Evolutionary conservation across 2,329 filamentous ascomycete species (phyloP).

Genomic region (Penicillium hesseltinei): DNA sequence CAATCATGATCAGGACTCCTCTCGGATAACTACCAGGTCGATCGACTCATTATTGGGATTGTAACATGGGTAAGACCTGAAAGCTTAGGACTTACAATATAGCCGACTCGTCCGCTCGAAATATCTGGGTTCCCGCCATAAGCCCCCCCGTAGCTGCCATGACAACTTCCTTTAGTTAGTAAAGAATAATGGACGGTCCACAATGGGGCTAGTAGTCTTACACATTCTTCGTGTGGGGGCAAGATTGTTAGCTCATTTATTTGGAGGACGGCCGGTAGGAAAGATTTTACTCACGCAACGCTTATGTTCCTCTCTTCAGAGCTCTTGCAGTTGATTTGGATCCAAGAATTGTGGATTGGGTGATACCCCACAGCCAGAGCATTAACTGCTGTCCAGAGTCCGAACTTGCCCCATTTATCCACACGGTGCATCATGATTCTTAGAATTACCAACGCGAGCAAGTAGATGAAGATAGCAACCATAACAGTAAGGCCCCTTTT

Average conservation of each 20-base stretch:
- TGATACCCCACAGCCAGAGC: slow-evolving; percentile 54
- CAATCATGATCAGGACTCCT: slow-evolving; percentile 48
- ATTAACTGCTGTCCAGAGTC: slow-evolving; percentile 54
- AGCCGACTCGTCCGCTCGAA: slow-evolving; percentile 46
- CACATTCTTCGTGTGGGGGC: slow-evolving; percentile 32
- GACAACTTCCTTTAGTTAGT: slow-evolving; percentile 31
- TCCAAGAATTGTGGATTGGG: slow-evolving; percentile 54
- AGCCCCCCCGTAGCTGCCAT: slow-evolving; percentile 53
- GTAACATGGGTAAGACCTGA: not conserved
- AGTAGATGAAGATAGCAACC: slow-evolving; percentile 46
- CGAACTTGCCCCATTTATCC: slow-evolving; percentile 51
- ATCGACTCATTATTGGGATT: not conserved
- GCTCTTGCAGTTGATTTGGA: slow-evolving; percentile 52
- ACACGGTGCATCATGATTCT: slow-evolving; percentile 45
- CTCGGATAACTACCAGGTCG: slow-evolving; percentile 39
- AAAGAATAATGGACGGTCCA: not conserved
- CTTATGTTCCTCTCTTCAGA: slow-evolving; percentile 50
- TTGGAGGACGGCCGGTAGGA: not conserved
- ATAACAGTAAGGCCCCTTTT: slow-evolving; percentile 48
- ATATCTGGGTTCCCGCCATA: slow-evolving; percentile 54
- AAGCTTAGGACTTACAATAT: slow-evolving; percentile 22
- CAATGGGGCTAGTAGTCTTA: slow-evolving; percentile 5
- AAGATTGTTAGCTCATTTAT: slow-evolving; percentile 28
- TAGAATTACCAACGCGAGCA: slow-evolving; percentile 46
- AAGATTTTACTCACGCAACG: slow-evolving; percentile 43